A percentile compares a stretch with the other conserved stretches of the same genome.
Conservation (phyloP, 306 rosid species). For the Prunus padus region DNA sequence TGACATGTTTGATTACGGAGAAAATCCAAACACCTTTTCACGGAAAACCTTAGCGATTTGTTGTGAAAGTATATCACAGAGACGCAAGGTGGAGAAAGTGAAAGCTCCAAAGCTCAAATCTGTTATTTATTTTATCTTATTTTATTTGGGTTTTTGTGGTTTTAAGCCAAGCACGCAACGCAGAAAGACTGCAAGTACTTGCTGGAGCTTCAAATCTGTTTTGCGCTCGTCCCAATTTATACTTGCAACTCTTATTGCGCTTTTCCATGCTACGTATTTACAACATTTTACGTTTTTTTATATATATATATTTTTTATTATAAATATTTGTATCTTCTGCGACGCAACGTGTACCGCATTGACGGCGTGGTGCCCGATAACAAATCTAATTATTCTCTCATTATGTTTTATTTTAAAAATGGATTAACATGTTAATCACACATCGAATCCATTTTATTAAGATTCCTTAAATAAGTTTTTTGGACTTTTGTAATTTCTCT, state of each 20-base stretch:
- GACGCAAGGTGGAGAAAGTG: neutral
- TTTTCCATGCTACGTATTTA: neutral
- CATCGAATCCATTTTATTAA: neutral
- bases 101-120: neutral
- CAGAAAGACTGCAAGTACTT: neutral
- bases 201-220: neutral
- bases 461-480: neutral
- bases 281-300: neutral
- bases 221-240: neutral
- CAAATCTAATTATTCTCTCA: neutral
- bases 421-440: too few relatives aligned
- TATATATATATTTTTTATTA: neutral
- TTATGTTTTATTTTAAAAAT: neutral
- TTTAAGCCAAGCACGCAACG: neutral
- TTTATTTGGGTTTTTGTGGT: neutral
- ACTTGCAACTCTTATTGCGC: neutral
- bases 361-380: neutral
- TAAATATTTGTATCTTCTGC: neutral
- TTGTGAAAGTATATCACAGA: neutral
- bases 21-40: neutral
- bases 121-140: too few relatives aligned
- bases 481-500: neutral
- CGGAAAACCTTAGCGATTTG: constrained; percentile 3
- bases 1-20: neutral
- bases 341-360: constrained; percentile 6